phyloP scores from a whole-genome alignment of 805 yeast species.

The Blastobotrys attinorum region DNA sequence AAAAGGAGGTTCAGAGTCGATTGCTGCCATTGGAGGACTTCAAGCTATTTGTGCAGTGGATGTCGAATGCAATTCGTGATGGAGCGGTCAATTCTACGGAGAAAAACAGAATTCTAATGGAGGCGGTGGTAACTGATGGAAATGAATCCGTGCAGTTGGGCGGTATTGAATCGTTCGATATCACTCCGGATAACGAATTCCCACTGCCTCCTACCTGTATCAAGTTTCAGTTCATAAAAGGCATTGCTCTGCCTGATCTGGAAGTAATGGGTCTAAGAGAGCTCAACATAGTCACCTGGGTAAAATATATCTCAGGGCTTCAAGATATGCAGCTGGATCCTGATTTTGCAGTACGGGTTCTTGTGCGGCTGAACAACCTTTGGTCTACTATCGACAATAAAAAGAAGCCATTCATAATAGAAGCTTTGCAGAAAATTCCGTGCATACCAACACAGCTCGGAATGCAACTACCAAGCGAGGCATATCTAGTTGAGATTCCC shows the following conservation, averaged over 20 bases:
- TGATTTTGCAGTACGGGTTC: slow-evolving; percentile 21
- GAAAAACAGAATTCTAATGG: slow-evolving; percentile 13
- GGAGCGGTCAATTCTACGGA: slow-evolving; percentile 13
- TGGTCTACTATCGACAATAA: slow-evolving; percentile 20
- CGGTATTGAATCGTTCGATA: slow-evolving; percentile 21
- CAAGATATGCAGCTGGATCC: slow-evolving; percentile 16
- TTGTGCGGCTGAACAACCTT: slow-evolving; percentile 18
- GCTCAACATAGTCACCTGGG: slow-evolving; percentile 20
- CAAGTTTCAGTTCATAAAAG: slow-evolving; percentile 20
- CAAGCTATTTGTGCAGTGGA: slow-evolving; percentile 25
- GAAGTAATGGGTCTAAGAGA: slow-evolving; percentile 23
- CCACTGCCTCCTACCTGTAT: slow-evolving; percentile 29
- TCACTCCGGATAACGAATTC: slow-evolving; percentile 18
- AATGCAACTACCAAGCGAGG: slow-evolving; percentile 27
- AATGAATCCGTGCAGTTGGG: slow-evolving; percentile 19
- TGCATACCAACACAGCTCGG: slow-evolving; percentile 34
- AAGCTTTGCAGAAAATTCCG: slow-evolving; percentile 13
- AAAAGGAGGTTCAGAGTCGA: slow-evolving; percentile 24
- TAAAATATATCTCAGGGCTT: slow-evolving; percentile 13
- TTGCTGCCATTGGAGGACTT: slow-evolving; percentile 20
- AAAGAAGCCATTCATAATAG: not conserved
- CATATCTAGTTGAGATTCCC: slow-evolving; percentile 26
- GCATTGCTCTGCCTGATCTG: slow-evolving; percentile 15
- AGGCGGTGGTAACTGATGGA: slow-evolving; percentile 20
- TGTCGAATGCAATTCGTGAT: slow-evolving; percentile 9